Percentiles rank a stretch among this genome's conserved stretches.
phyloP scores from a whole-genome alignment of 768 basidiomycete species.

The Kwoniella heveanensis region DNA sequence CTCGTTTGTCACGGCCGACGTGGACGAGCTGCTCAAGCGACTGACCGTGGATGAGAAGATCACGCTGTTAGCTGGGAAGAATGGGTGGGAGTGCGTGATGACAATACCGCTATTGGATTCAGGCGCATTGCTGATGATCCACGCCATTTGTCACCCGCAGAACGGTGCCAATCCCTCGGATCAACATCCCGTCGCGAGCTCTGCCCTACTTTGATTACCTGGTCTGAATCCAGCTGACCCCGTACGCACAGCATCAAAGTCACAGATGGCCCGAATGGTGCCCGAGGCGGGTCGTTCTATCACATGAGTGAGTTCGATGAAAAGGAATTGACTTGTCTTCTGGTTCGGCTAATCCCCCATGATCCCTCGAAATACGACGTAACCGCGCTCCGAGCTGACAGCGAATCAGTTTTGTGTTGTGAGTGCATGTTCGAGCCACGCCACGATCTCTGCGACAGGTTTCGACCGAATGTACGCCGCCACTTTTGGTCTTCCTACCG shows the following conservation, averaged over 20 bases:
- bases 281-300: conserved; percentile 60
- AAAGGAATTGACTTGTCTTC: no score
- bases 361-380: no score
- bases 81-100: conserved; percentile 67
- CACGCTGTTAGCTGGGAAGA: conserved; percentile 63
- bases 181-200: conserved; percentile 20
- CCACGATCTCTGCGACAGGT: no score
- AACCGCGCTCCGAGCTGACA: no score
- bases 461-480: no score
- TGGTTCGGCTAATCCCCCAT: no score
- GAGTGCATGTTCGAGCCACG: no score
- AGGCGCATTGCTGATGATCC: no score
- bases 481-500: no score
- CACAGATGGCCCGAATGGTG: conserved; percentile 75
- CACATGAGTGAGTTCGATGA: conserved; percentile 52
- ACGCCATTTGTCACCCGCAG: not conserved
- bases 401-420: no score
- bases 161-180: conserved; percentile 17
- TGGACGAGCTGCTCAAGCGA: conserved; percentile 61
- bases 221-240: not conserved
- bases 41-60: conserved; percentile 67
- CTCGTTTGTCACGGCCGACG: conserved; percentile 63
- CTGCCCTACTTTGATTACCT: not conserved
- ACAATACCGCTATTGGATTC: no score
- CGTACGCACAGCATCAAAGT: conserved; percentile 57